Conservation (phyloP, 2,329 filamentous ascomycete genomes). For the Aurifilum marmelostoma region DNA sequence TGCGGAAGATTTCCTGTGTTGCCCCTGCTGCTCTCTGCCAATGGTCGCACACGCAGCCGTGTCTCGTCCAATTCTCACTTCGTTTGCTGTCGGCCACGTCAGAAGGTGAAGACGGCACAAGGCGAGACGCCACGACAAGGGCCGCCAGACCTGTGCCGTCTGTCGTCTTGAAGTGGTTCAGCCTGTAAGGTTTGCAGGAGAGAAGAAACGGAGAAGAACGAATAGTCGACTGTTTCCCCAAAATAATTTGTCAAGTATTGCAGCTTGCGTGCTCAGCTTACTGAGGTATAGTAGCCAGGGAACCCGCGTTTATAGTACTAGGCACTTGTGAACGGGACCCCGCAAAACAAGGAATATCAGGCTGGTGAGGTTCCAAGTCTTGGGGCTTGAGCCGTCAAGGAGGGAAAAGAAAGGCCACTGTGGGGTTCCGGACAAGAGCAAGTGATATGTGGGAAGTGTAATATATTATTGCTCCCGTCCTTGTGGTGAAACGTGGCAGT, state of each 20-base stretch:
- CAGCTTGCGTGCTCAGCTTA: background rate
- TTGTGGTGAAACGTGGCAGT: conserved; percentile 8
- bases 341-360: background rate
- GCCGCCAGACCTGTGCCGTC: conserved; percentile 21
- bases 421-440: background rate
- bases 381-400: background rate
- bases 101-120: background rate
- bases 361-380: background rate
- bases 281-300: background rate
- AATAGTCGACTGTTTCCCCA: background rate
- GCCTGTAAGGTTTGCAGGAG: background rate
- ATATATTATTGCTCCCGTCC: conserved; percentile 14
- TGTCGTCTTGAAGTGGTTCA: background rate
- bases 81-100: conserved; percentile 12
- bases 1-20: background rate
- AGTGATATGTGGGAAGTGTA: conserved; percentile 15
- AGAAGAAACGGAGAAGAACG: background rate
- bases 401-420: background rate
- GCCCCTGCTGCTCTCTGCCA: background rate
- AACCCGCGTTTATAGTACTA: background rate
- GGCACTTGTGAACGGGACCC: background rate
- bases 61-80: conserved; percentile 2
- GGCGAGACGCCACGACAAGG: conserved; percentile 4
- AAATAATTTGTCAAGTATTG: background rate
- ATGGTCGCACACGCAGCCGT: conserved; percentile 1